These are phyloP conservation scores for Candida adriatica DNA, from an alignment of 805 yeast species.

Conservation along the genomic window DNA sequence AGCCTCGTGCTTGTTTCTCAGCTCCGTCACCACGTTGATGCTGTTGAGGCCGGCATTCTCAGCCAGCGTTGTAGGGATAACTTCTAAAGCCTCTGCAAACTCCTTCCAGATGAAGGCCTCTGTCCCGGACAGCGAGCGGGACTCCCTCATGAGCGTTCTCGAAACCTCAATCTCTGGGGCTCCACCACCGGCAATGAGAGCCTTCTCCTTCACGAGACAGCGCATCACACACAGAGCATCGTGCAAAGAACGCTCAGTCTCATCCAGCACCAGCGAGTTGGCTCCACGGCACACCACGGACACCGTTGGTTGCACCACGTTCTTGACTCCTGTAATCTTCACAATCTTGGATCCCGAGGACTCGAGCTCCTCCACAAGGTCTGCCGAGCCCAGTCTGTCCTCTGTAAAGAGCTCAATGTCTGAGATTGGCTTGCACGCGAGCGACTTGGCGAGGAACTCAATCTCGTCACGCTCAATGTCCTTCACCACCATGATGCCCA, in stretches of 20 bases:
- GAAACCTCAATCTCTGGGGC: constrained; percentile 98
- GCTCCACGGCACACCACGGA: constrained; percentile 95
- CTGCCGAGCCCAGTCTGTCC: constrained; percentile 88
- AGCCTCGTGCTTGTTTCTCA: constrained; percentile 82
- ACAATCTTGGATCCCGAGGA: constrained; percentile 58
- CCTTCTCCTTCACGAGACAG: constrained; percentile 79
- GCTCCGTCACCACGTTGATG: constrained; percentile 82
- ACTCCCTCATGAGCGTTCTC: constrained; percentile 86
- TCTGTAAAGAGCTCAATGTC: constrained; percentile 91
- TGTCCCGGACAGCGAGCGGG: constrained; percentile 87
- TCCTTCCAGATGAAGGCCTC: constrained; percentile 47
- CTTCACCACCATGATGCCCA: constrained; percentile 89
- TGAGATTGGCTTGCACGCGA: constrained; percentile 95
- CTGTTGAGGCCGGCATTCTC: constrained; percentile 97
- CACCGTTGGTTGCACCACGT: constrained; percentile 73
- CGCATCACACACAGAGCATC: constrained; percentile 92
- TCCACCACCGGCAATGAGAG: constrained; percentile 98
- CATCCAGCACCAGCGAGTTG: constrained; percentile 82
- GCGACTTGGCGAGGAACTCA: constrained; percentile 74
- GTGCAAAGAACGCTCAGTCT: constrained; percentile 94
- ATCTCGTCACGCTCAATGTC: constrained; percentile 98
- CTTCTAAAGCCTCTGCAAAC: constrained; percentile 89
- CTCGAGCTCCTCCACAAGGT: constrained; percentile 71
- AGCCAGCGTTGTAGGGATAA: constrained; percentile 89
- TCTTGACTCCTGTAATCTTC: constrained; percentile 75